Evolutionary conservation across 2,329 filamentous ascomycete genomes (phyloP), one percentile per base, ranked within the genome.

Genomic region (Ophiostoma novo-ulmi): DNA sequence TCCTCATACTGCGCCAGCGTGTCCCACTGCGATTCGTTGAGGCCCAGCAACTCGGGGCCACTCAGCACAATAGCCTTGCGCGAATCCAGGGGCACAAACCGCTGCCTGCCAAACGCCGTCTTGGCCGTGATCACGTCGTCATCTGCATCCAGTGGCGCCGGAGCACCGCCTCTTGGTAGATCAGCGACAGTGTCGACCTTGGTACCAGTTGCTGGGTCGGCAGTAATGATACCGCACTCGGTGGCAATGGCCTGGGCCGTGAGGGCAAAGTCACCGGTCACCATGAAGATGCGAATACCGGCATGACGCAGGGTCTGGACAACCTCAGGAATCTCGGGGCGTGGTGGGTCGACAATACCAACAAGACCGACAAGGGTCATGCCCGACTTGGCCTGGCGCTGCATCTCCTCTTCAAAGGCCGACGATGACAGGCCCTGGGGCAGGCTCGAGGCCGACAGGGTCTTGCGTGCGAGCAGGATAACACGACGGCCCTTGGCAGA

Each of bases 251-350:
- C 89, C 73, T 88, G 83, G 0, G 91, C 91, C 0, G 91, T 94
- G 20, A 93, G 83, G 36, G 89, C 88, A 77, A 91, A 93, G 76
- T 94, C 91, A 11, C 91, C 90, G 1, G 91, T 94, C 0, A 93
- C 91, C 91, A 94, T 94, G 78, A 91, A 89, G 39, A 93, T 88
- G n/a, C 88, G 83, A 70, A 94, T 90, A 1, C 89, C 89, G 4
- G 91, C 91, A 1, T 85, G 82, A 14, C 90, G 85, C 20, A 93
- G 82, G 0, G 85, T 91, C n/a, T 81, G 80, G 61, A 92, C 86
- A 0, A 90, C 87, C 2, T 84, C 85, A 0, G 85, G 87, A 4
- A 92, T 92, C 77, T 94, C 91, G 0, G 88, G 85, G 0, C 91
- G 88, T 70, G 91, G 88, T 1, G 92, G 92, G 74, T 94, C 92